A percentile compares a stretch with the other conserved stretches of the same genome.
phyloP scores from a whole-genome alignment of 495 filamentous ascomycete species.

The Annulohypoxylon maeteangense region DNA sequence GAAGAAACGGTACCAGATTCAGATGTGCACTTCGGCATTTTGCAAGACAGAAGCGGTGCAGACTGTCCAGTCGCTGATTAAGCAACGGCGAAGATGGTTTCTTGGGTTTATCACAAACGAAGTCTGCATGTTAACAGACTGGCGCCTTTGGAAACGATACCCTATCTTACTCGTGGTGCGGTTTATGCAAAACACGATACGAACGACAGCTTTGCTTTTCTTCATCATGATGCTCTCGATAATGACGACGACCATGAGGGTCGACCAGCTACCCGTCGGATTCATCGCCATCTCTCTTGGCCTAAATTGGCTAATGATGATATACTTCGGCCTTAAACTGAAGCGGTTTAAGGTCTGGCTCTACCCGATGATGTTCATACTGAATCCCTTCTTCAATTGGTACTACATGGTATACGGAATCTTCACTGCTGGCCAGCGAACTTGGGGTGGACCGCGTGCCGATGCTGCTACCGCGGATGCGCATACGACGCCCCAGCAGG shows the following conservation, averaged over 20 bases:
- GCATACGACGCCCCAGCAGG: slow-evolving; percentile 82
- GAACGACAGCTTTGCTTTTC: slow-evolving; percentile 94
- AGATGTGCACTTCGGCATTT: slow-evolving; percentile 96
- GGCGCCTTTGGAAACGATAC: slow-evolving; percentile 90
- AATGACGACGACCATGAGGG: slow-evolving; percentile 81
- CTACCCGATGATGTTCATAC: slow-evolving; percentile 93
- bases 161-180: slow-evolving; percentile 88
- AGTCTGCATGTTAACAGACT: slow-evolving; percentile 97
- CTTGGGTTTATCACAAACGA: slow-evolving; percentile 98
- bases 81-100: slow-evolving; percentile 97
- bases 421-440: slow-evolving; percentile 94
- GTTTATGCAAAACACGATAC: slow-evolving; percentile 96
- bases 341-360: slow-evolving; percentile 92
- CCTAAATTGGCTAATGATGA: slow-evolving; percentile 94
- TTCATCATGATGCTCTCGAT: slow-evolving; percentile 94
- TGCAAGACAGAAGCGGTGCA: slow-evolving; percentile 99
- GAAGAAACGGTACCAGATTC: slow-evolving; percentile 91
- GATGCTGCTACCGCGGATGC: slow-evolving; percentile 88
- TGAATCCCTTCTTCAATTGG: slow-evolving; percentile 99
- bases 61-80: slow-evolving; percentile 84
- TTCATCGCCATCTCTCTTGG: slow-evolving; percentile 97
- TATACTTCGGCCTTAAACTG: slow-evolving; percentile 91
- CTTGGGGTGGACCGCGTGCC: slow-evolving; percentile 94
- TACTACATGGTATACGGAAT: slow-evolving; percentile 90
- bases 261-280: slow-evolving; percentile 84